A percentile compares a stretch with the other conserved stretches of the same genome.
These are phyloP conservation scores for Coniochaeta sp. DNA, from an alignment of 2,329 filamentous ascomycete genomes.

Conservation along the genomic window DNA sequence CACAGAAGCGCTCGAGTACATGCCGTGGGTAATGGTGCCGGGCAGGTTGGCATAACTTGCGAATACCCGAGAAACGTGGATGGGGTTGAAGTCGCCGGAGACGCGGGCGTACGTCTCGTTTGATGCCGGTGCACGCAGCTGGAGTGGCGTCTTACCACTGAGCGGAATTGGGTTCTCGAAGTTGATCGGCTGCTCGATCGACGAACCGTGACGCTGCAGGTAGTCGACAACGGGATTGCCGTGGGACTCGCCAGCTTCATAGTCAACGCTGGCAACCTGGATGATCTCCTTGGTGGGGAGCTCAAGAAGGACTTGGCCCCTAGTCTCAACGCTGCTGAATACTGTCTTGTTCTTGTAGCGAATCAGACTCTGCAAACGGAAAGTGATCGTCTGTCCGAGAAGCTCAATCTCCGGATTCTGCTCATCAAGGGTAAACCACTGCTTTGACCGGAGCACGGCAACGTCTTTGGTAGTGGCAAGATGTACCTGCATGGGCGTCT, in stretches of 20 bases:
- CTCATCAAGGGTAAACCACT: conserved; percentile 85
- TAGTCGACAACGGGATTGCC: conserved; percentile 98
- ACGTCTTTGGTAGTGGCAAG: conserved; percentile 84
- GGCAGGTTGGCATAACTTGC: conserved; percentile 91
- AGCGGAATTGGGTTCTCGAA: conserved; percentile 97
- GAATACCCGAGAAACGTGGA: conserved; percentile 96
- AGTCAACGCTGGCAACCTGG: conserved; percentile 94
- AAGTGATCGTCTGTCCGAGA: conserved; percentile 86
- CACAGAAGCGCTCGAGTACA: conserved; percentile 97
- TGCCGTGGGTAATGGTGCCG: conserved; percentile 96
- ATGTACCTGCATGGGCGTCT: conserved; percentile 91
- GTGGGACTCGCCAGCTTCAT: conserved; percentile 83
- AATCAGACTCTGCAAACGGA: conserved; percentile 87
- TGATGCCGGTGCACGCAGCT: conserved; percentile 83
- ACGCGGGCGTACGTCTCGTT: conserved; percentile 98
- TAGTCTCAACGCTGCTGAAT: conserved; percentile 85
- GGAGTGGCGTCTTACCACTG: conserved; percentile 82
- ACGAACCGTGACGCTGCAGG: conserved; percentile 81
- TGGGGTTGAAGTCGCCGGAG: conserved; percentile 97
- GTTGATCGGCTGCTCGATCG: conserved; percentile 91
- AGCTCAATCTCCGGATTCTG: conserved; percentile 67
- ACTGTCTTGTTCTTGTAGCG: conserved; percentile 92
- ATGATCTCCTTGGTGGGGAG: conserved; percentile 95
- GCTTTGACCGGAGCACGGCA: conserved; percentile 88
- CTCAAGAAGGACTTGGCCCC: conserved; percentile 88